Base-by-base conservation (phyloP, 2,329 filamentous ascomycete species). In the Phoma sp. region DNA sequence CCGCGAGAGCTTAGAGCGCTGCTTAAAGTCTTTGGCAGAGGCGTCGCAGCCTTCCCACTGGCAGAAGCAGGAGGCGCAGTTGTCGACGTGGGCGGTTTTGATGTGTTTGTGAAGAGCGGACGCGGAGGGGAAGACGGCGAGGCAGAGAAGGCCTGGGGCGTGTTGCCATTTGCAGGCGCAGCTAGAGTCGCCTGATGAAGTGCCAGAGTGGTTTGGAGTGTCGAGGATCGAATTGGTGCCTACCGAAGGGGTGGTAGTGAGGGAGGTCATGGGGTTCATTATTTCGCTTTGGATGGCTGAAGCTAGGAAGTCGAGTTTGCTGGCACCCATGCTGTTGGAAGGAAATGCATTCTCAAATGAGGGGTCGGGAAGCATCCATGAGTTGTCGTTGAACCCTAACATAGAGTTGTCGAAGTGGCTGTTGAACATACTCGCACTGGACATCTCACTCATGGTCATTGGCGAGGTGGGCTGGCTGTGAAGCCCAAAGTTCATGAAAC, bases 1-100 rank as follows among this genome's bases (percentile, higher is more conserved):
- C 10, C 74, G 69, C 22, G 65, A 71, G 3, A 76, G 64, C 58
- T 76, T 76, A 6, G 71, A 74, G 17, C 74, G 71, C 53, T 76
- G 74, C 53, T 76, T 76, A 59, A 75, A 76, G 53, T 76, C 74
- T 52, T 74, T 76, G 8, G 63, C 53, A 0, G 58, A 63, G 4
- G 67, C 64, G 31, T 75, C 70, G 43, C 74, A 76, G 13, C 58
- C 60, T 48, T 71, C 66, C 74, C 74, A 76, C 47, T 71, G 72
- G 43, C 73, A 76, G 59, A 70, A 63, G 55, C 70, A 75, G 29
- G 62, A 62, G 1, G 64, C 63, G 52, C 70, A 75, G 48, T 68
- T 71, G 58, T 74, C 70, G 17, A 74, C 71, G 43, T 76, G 73
- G 0, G 63, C 57, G 9, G 64, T 62, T 44, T 75, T 74, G 51